Evolutionary conservation across 23 red algal genomes (phyloP).

Genomic region (Cyanidium caldarium): DNA sequence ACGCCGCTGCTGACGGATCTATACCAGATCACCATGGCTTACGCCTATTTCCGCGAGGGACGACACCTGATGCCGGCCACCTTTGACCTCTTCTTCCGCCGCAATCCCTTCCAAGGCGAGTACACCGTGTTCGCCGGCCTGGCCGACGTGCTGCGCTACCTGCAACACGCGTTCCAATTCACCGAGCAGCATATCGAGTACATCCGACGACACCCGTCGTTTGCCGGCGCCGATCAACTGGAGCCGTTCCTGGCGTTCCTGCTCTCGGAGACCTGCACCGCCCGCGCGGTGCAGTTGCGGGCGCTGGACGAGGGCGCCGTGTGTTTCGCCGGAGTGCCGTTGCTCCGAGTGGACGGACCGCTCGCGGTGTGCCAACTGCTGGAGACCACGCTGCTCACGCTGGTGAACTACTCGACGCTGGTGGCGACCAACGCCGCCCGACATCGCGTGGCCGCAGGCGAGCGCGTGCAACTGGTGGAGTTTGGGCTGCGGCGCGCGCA

Average conservation of each 20-base stretch:
- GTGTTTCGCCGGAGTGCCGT: slow-evolving; percentile 32
- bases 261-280: neutral
- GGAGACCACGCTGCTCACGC: slow-evolving; percentile 62
- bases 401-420: slow-evolving; percentile 52
- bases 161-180: slow-evolving; percentile 24
- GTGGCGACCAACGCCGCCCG: slow-evolving; percentile 62
- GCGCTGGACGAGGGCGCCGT: slow-evolving; percentile 30
- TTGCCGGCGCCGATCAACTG: slow-evolving; percentile 3
- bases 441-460: slow-evolving; percentile 34
- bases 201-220: neutral
- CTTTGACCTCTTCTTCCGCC: slow-evolving; percentile 69
- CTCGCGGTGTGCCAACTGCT: slow-evolving; percentile 63
- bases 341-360: slow-evolving; percentile 37
- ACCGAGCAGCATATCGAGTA: slow-evolving; percentile 18
- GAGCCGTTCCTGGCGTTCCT: slow-evolving; percentile 41
- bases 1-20: slow-evolving; percentile 41
- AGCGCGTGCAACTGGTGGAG: slow-evolving; percentile 34
- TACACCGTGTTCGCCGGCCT: slow-evolving; percentile 50
- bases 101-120: slow-evolving; percentile 23
- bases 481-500: slow-evolving; percentile 76
- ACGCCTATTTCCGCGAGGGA: slow-evolving; percentile 40
- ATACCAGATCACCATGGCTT: slow-evolving; percentile 85
- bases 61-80: slow-evolving; percentile 3
- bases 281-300: slow-evolving; percentile 9
- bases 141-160: slow-evolving; percentile 26